phyloP scores from a whole-genome alignment of 352 stramenopile genomes.

The Paralagenidium karlingii region DNA sequence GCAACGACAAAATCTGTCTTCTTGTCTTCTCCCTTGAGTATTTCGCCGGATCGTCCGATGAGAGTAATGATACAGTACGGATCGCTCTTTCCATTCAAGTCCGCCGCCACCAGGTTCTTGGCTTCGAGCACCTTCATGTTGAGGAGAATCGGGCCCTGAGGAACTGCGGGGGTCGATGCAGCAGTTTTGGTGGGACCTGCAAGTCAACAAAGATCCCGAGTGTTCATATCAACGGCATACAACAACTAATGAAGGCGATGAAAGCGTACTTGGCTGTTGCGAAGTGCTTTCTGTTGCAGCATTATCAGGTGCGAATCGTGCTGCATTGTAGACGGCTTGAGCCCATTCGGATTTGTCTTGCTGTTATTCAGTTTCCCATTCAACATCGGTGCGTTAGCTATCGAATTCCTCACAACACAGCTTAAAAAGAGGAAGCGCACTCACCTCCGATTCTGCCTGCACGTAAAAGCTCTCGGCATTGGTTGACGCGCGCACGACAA shows the following conservation, averaged over 20 bases:
- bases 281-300: not conserved
- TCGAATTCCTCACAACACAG: not conserved
- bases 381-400: not conserved
- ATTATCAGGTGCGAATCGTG: constrained; percentile 26
- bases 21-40: constrained; percentile 38
- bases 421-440: not conserved
- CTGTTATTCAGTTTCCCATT: too few relatives aligned
- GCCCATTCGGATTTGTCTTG: constrained; percentile 51
- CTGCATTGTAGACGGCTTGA: constrained; percentile 36
- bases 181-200: not conserved
- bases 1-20: constrained; percentile 33
- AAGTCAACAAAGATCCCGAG: too few relatives aligned
- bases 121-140: constrained; percentile 38
- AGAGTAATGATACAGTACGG: constrained; percentile 57
- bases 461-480: constrained; percentile 32
- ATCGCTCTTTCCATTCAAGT: constrained; percentile 57
- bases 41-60: constrained; percentile 36
- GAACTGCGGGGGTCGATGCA: constrained; percentile 5
- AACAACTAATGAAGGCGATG: too few relatives aligned
- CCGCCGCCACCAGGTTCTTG: constrained; percentile 27
- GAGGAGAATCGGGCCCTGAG: constrained; percentile 23
- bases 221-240: too few relatives aligned
- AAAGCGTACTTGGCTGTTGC: not conserved
- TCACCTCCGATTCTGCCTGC: constrained; percentile 45
- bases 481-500: constrained; percentile 35